Evolutionary conservation across 2,329 filamentous ascomycete species (phyloP).

Genomic region (Ramularia endophylla): DNA sequence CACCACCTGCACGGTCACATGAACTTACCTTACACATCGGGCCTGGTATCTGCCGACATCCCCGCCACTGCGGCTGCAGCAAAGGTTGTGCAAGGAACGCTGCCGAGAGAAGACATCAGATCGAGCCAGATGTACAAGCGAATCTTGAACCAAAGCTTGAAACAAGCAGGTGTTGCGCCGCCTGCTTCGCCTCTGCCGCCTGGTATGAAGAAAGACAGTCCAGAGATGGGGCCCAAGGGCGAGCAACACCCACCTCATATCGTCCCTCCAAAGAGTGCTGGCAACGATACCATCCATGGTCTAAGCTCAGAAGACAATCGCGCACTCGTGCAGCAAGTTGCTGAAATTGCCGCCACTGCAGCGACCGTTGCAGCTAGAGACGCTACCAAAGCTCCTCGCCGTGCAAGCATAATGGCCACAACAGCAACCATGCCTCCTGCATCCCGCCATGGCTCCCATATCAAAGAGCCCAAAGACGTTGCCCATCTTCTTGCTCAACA

Average conservation of each 20-base stretch:
- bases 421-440: slow-evolving; percentile 13
- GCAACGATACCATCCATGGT: slow-evolving; percentile 52
- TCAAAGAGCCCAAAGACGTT: slow-evolving; percentile 11
- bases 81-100: slow-evolving; percentile 10
- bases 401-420: slow-evolving; percentile 40
- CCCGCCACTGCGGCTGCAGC: slow-evolving; percentile 1
- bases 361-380: slow-evolving; percentile 82
- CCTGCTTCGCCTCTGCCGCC: slow-evolving; percentile 32
- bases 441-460: slow-evolving; percentile 11
- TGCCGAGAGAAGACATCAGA: slow-evolving; percentile 60
- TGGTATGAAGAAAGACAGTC: slow-evolving; percentile 8
- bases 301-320: slow-evolving; percentile 79
- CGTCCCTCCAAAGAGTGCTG: slow-evolving; percentile 63
- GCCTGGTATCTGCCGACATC: slow-evolving; percentile 12
- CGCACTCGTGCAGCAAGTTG: slow-evolving; percentile 75
- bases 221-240: slow-evolving; percentile 12
- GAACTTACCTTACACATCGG: slow-evolving; percentile 15
- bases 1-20: slow-evolving; percentile 13
- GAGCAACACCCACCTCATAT: slow-evolving; percentile 57
- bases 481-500: slow-evolving; percentile 6
- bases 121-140: slow-evolving; percentile 89
- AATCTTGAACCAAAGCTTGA: slow-evolving; percentile 83
- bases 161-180: slow-evolving; percentile 65
- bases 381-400: slow-evolving; percentile 51
- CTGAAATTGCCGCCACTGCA: slow-evolving; percentile 88